Evolutionary conservation across 495 filamentous ascomycete genomes (phyloP), one percentile per base, ranked within the genome.

Genomic region (Trichocladium uniseriatum): DNA sequence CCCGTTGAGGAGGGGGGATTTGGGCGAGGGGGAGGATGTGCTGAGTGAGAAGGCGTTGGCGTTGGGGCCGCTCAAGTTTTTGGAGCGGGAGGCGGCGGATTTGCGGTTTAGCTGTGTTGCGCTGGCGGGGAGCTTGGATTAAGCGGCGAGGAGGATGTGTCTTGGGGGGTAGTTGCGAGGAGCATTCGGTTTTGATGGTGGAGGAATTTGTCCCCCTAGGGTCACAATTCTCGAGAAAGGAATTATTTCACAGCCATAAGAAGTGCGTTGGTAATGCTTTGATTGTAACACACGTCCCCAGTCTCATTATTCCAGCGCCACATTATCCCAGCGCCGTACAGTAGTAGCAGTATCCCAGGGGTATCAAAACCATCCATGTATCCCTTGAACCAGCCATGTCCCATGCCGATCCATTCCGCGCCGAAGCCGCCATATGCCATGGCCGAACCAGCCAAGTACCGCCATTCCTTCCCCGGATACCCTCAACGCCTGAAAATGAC

Each of bases 91-190:
- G 56, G 67, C 77, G 50, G 78, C 73, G 15, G 86, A 90, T 65
- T 65, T 81, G 70, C 63, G 83, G 59, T 87, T 90, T 63, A 88
- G 83, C 62, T 68, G 84, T 48, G 76, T 90, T 38, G 82, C 82
- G 55, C 55, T 90, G 58, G 83, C 82, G 14, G 75, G 78, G 38
- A 71, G 76, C 20, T 68, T 84, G 63, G 82, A 85, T 56, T 84
- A 63, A 36, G 16, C 4, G 24, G 3, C 24, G 24, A 27, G 4
- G n/a, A n/a, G n/a, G n/a, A n/a, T n/a, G n/a, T n/a, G n/a, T n/a
- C n/a, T n/a, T n/a, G n/a, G n/a, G n/a, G n/a, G n/a, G n/a, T n/a
- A n/a, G n/a, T n/a, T n/a, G n/a, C n/a, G n/a, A n/a, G n/a, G n/a
- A n/a, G n/a, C n/a, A n/a, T n/a, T n/a, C n/a, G n/a, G n/a, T n/a